Conservation (phyloP, 2,329 filamentous ascomycete species). For the Fusarium illudens region DNA sequence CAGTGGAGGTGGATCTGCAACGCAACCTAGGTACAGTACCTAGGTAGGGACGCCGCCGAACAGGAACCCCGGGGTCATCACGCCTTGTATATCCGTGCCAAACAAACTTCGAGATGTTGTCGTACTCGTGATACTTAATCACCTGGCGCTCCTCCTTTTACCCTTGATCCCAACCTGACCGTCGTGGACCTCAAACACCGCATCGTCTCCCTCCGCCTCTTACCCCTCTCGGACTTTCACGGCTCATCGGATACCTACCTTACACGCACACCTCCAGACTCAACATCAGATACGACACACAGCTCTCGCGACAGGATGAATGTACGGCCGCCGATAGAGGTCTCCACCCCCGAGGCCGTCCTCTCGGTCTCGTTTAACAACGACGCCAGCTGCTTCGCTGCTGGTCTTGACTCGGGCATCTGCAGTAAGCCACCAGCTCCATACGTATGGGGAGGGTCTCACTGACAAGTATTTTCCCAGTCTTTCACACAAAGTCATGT, state of each 20-base stretch:
- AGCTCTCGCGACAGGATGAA: constrained; percentile 79
- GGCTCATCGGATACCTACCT: background rate
- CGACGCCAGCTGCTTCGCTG: constrained; percentile 84
- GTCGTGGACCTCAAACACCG: constrained; percentile 1
- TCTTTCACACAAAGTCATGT: constrained; percentile 77
- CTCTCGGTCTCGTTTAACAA: constrained; percentile 87
- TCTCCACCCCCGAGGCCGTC: constrained; percentile 75
- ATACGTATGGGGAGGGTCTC: background rate
- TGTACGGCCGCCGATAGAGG: constrained; percentile 85
- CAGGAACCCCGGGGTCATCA: constrained; percentile 4
- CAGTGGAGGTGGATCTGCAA: constrained; percentile 34
- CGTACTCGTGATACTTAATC: constrained; percentile 12
- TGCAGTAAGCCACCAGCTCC: constrained; percentile 66
- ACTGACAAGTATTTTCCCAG: constrained; percentile 51
- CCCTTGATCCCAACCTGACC: background rate
- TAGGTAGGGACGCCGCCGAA: too few relatives aligned
- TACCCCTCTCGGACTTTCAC: constrained; percentile 28
- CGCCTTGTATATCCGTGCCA: constrained; percentile 4
- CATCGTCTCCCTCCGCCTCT: constrained; percentile 1
- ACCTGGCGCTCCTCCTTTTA: background rate
- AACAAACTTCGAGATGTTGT: constrained; percentile 25
- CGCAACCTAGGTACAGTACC: too few relatives aligned
- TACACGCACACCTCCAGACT: background rate
- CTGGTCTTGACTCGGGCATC: constrained; percentile 86
- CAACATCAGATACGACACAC: constrained; percentile 10